These are phyloP conservation scores for Boletellus emodensis DNA, from an alignment of 768 basidiomycete genomes.

Conservation along the genomic window DNA sequence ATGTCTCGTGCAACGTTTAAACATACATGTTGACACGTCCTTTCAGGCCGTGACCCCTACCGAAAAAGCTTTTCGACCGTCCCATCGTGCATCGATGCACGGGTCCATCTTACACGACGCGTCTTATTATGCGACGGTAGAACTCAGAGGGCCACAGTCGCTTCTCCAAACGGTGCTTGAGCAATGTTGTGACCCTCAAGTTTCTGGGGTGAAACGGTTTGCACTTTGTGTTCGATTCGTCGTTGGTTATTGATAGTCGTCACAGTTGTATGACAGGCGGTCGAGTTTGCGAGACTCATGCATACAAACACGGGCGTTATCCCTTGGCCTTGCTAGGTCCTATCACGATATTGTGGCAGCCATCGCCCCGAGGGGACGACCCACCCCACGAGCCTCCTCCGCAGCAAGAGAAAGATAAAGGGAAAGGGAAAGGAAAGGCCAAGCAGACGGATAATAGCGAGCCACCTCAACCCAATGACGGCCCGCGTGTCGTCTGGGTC, in stretches of 20 bases:
- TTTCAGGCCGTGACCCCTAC: slow-evolving; percentile 77
- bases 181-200: slow-evolving; percentile 62
- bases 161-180: slow-evolving; percentile 52
- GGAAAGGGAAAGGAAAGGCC: slow-evolving; percentile 20
- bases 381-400: not conserved
- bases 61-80: slow-evolving; percentile 88
- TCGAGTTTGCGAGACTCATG: slow-evolving; percentile 58
- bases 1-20: not conserved
- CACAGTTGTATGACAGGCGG: slow-evolving; percentile 63
- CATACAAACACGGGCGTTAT: slow-evolving; percentile 61
- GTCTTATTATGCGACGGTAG: slow-evolving; percentile 75
- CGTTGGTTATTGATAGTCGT: slow-evolving; percentile 1
- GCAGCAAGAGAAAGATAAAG: slow-evolving; percentile 12
- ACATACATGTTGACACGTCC: not conserved
- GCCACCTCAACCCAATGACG: slow-evolving; percentile 2
- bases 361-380: slow-evolving; percentile 20
- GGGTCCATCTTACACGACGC: slow-evolving; percentile 88
- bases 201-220: slow-evolving; percentile 61
- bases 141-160: slow-evolving; percentile 61
- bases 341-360: slow-evolving; percentile 69
- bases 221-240: not conserved
- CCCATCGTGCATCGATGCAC: slow-evolving; percentile 83
- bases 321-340: slow-evolving; percentile 73
- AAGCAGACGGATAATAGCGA: slow-evolving; percentile 23
- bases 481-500: slow-evolving; percentile 61